Base-by-base conservation (phyloP, 2,329 filamentous ascomycete species). In the Alternaria dauci region DNA sequence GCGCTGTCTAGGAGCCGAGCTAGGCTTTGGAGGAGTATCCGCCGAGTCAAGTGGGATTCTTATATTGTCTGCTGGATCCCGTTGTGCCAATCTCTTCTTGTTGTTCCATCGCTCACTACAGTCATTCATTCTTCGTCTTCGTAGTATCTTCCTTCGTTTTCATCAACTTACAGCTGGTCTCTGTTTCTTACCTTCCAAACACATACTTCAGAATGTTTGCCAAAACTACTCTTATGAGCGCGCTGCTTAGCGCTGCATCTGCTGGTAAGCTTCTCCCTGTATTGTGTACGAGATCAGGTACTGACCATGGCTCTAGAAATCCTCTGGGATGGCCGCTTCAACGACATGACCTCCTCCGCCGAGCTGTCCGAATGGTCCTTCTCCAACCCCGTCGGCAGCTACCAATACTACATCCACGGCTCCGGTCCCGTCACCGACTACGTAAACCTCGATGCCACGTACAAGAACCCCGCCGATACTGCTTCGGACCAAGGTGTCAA, bases 391-490 rank as follows among this genome's bases (percentile, higher is more conserved):
- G 86, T 90, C 69, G 88, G 88, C 2, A 84, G 87, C 0, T 93
- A 91, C 79, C 90, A 92, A 76, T 92, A 90, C 82, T 92, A 92
- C 81, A 92, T 91, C 71, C 90, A 92, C 80, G 90, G 90, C 38
- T 78, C 81, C 11, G 84, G 82, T n/a, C 41, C 79, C 1, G 82
- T 87, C 9, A 81, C 81, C 36, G 78, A 86, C 69, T 91, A 91
- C 77, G 83, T 91, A 66, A 87, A 87, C 69, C 81, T 91, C 6
- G 84, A 83, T 5, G 72, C 86, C 0, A 74, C 79, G 61, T 88
- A 83, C 82, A 89, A 89, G 80, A 91, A 91, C 78, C 87, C 88
- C 0, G 84, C 85, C 69, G 89, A 91, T 74, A 81, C 80, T 0
- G 81, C 80, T 42, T 88, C 87, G 43, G 83, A 80, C 36, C 85